Conservation (phyloP, 345 rosid species). For the Heritiera littoralis region DNA sequence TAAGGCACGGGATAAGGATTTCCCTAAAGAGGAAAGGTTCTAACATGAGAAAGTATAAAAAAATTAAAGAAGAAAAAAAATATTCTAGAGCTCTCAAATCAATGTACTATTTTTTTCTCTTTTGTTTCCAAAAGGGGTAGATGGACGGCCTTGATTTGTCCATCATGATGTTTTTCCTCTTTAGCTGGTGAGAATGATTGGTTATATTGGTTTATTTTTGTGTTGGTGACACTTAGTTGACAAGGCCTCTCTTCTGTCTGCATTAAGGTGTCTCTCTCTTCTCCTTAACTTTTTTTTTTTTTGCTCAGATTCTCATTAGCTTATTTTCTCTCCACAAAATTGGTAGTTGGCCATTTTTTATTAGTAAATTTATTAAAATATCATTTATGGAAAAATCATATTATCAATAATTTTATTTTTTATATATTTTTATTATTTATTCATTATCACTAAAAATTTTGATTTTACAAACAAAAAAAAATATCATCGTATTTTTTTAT, state of each 20-base stretch:
- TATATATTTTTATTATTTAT: not conserved
- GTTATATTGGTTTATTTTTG: not conserved
- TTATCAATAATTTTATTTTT: not conserved
- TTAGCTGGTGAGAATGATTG: conserved; percentile 3
- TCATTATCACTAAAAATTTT: not conserved
- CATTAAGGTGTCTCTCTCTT: conserved; percentile 41
- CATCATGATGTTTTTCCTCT: not conserved
- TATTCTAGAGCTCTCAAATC: not conserved
- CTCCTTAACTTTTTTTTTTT: not conserved
- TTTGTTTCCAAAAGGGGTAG: conserved; percentile 8
- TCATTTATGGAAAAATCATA: not conserved
- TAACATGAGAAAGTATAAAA: conserved; percentile 3
- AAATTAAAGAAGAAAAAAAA: not conserved
- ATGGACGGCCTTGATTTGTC: conserved; percentile 38
- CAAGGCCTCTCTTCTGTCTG: conserved; percentile 30
- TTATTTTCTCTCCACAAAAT: conserved; percentile 27
- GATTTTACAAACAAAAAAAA: not conserved
- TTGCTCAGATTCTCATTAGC: not conserved
- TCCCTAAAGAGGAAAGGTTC: conserved; percentile 43
- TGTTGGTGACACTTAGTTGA: conserved; percentile 19
- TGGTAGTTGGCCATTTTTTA: conserved; percentile 28
- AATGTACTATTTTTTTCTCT: not conserved
- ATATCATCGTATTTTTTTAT: not conserved
- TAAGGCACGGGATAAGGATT: not conserved
- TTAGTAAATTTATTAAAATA: not conserved